Base-by-base conservation (phyloP, 768 basidiomycete genomes). In the Amanita muscaria region DNA sequence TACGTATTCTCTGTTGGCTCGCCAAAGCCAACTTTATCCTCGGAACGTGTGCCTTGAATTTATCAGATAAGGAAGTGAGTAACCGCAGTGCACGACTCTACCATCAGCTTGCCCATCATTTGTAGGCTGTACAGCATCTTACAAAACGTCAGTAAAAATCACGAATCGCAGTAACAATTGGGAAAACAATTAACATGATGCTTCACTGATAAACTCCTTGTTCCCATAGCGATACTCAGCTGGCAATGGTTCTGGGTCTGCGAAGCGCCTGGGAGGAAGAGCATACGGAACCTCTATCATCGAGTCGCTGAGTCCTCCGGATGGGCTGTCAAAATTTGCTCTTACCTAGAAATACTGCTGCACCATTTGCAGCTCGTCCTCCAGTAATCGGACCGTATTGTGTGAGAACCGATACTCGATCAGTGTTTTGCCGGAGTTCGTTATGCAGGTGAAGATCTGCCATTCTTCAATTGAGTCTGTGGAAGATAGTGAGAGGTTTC, bases 1-100 rank as follows among this genome's bases (percentile, higher is more conserved):
- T 53, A 85, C 77, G 81, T 79, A 54, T 84, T 77, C 56, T 89
- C 85, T 1, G 79, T 76, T 1, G 85, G 80, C 49, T 73, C 52
- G 40, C 84, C 83, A 3, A 73, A 60, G 4, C 84, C 83, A 18
- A 85, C 74, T 60, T 77, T 79, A 47, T 84, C 75, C 39, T 73
- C 61, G 19, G 69, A 73, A 0, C 67, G 66, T 2, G 60, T 61
- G 11, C 64, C 80, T 82, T 21, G 7, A 21, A 18, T 12, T 14
- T 19, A 25, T 22, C 21, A 16, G 15, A 15, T n/a, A 10, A 36
- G 22, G 12, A 19, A 21, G 10, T 5, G n/a, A 18, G 19, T 27
- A 30, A 30, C 11, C 15, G n/a, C 7, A 23, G 15, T 2, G 19
- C 5, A 23, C 11, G 24, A 3, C 8, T 19, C 14, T 36, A n/a